Evolutionary conservation across 2,329 filamentous ascomycete genomes (phyloP).

Genomic region (Atkinsonella texensis): DNA sequence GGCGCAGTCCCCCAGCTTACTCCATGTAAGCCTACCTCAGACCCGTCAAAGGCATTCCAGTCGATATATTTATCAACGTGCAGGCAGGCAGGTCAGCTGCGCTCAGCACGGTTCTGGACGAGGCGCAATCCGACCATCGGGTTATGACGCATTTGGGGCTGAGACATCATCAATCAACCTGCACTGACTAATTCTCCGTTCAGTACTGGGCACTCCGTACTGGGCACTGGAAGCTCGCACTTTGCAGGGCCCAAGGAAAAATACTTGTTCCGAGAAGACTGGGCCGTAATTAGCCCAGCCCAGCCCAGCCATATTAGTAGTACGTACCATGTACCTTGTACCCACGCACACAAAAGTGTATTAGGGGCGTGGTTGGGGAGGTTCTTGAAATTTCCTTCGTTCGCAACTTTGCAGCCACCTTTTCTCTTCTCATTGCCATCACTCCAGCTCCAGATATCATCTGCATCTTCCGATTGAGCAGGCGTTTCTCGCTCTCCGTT

Average conservation of each 20-base stretch:
- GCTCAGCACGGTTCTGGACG: not conserved
- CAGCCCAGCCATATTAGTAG: not conserved
- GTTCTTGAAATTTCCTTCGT: conserved; percentile 19
- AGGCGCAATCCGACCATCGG: not conserved
- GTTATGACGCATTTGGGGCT: not conserved
- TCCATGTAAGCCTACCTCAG: conserved; percentile 5
- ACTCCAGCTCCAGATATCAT: not conserved
- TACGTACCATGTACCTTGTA: not conserved
- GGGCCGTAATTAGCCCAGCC: not conserved
- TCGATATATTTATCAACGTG: not conserved
- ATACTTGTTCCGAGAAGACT: conserved; percentile 2
- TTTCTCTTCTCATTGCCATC: conserved; percentile 8
- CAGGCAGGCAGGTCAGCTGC: not conserved
- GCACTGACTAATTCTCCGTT: too few relatives aligned
- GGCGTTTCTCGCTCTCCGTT: conserved; percentile 11
- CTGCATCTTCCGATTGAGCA: conserved; percentile 14
- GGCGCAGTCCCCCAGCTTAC: not conserved
- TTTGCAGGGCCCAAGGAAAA: conserved; percentile 3
- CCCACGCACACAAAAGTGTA: not conserved
- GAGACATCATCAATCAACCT: too few relatives aligned
- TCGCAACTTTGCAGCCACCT: conserved; percentile 12
- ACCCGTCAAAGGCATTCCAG: not conserved
- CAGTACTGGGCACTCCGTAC: too few relatives aligned
- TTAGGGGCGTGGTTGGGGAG: conserved; percentile 9
- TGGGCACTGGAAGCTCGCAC: too few relatives aligned